A percentile compares a stretch with the other conserved stretches of the same genome.
These are phyloP conservation scores for Aphanomyces invadans DNA, from an alignment of 352 stramenopile genomes.

Conservation along the genomic window DNA sequence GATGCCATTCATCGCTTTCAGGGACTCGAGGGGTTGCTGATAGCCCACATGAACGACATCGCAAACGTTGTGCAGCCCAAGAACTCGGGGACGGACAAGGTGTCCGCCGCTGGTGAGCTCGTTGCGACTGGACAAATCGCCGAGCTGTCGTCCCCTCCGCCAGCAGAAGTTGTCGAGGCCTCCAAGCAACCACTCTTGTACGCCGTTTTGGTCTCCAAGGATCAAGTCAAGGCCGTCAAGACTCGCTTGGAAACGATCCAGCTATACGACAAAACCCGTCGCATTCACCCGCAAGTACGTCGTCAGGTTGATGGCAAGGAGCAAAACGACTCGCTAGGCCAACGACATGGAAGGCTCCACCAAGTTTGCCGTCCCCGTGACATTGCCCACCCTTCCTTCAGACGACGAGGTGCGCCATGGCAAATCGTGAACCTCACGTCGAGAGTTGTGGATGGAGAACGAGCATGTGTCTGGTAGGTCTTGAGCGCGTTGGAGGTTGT, in stretches of 20 bases:
- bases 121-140: background rate
- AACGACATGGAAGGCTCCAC: background rate
- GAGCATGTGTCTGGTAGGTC: background rate
- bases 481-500: background rate
- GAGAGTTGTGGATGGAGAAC: no score
- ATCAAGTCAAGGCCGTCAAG: constrained; percentile 68
- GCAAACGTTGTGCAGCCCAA: no score
- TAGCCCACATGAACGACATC: no score
- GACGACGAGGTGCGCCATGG: background rate
- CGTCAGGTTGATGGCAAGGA: background rate
- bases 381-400: background rate
- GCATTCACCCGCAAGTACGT: constrained; percentile 37
- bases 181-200: constrained; percentile 32
- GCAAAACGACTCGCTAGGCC: background rate
- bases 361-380: background rate
- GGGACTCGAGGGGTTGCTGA: no score
- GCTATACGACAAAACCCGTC: constrained; percentile 75
- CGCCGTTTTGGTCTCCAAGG: constrained; percentile 42
- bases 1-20: no score
- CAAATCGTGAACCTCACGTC: no score
- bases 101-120: background rate
- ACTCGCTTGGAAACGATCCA: constrained; percentile 47
- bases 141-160: constrained; percentile 31
- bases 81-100: background rate
- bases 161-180: no score